Conservation (phyloP, 2,329 filamentous ascomycete species). For the Hyphodiscus sp. region DNA sequence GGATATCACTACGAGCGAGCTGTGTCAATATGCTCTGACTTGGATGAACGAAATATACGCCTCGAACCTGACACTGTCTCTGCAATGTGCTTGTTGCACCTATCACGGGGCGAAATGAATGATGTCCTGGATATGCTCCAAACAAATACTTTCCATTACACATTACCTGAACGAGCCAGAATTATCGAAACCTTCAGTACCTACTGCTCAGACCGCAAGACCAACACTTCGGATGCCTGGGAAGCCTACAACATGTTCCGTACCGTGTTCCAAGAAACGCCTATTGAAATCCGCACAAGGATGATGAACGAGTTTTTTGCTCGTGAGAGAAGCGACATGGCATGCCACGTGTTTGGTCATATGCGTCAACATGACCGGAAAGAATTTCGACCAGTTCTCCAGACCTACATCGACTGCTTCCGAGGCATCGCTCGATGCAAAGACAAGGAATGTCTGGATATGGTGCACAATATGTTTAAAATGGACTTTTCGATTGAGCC, state of each 20-base stretch:
- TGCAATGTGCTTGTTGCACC: constrained; percentile 64
- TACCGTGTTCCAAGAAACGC: constrained; percentile 55
- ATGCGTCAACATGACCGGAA: constrained; percentile 74
- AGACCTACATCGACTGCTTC: constrained; percentile 74
- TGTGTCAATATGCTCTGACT: constrained; percentile 63
- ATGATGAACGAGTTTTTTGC: constrained; percentile 81
- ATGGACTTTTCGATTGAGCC: constrained; percentile 77
- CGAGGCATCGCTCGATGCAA: constrained; percentile 61
- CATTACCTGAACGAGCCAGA: constrained; percentile 58
- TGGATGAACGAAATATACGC: constrained; percentile 62
- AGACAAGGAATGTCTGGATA: constrained; percentile 60
- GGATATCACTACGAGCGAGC: constrained; percentile 64
- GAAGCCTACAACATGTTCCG: constrained; percentile 59
- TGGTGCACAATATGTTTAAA: constrained; percentile 90
- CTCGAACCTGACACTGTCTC: constrained; percentile 71
- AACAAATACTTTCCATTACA: constrained; percentile 63
- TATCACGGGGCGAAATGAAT: constrained; percentile 68
- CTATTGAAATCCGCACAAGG: constrained; percentile 56
- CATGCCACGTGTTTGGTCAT: constrained; percentile 78
- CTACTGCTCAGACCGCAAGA: constrained; percentile 59
- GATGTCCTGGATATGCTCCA: constrained; percentile 81
- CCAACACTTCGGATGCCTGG: constrained; percentile 59
- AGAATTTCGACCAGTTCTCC: constrained; percentile 57
- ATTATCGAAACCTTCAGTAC: constrained; percentile 60
- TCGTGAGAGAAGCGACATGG: constrained; percentile 75